Evolutionary conservation across 805 yeast species (phyloP).

Genomic region (Lipomyces sp.): DNA sequence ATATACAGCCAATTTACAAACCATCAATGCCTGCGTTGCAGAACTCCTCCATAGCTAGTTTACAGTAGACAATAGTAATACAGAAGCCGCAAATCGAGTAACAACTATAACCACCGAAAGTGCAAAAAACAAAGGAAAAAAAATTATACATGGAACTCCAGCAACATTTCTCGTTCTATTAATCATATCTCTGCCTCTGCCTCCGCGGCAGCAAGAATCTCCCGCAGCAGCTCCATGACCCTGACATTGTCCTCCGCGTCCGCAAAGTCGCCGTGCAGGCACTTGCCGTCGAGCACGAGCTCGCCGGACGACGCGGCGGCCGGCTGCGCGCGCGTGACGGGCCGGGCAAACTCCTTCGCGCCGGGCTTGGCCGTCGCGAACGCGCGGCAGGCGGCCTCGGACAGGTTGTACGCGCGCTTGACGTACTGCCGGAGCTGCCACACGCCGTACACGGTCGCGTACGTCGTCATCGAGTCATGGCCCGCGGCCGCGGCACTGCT

Average conservation of each 20-base stretch:
- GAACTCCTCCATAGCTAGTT: neutral
- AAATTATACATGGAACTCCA: neutral
- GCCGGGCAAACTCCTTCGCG: constrained; percentile 12
- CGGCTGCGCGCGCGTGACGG: neutral
- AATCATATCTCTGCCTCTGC: neutral
- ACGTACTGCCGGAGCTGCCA: constrained; percentile 18
- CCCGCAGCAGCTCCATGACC: constrained; percentile 3
- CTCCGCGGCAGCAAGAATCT: constrained; percentile 11
- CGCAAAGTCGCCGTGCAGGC: constrained; percentile 9
- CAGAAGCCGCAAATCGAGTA: too few species aligned
- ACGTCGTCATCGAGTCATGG: neutral
- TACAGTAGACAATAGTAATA: neutral
- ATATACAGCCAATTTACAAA: too few species aligned
- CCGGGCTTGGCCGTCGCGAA: constrained; percentile 4
- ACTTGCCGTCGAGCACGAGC: constrained; percentile 3
- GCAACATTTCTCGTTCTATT: too few species aligned
- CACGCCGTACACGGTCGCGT: constrained; percentile 5
- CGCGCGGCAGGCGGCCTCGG: constrained; percentile 15
- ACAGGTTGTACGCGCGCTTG: constrained; percentile 14
- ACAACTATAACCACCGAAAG: too few species aligned
- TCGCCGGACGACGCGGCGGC: neutral
- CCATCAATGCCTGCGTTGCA: too few species aligned
- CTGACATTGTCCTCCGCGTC: constrained; percentile 2
- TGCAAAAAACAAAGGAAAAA: neutral
- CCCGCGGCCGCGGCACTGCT: neutral